phyloP scores from a whole-genome alignment of 176 grass and related monocot species.

The Pontederia paniculata region DNA sequence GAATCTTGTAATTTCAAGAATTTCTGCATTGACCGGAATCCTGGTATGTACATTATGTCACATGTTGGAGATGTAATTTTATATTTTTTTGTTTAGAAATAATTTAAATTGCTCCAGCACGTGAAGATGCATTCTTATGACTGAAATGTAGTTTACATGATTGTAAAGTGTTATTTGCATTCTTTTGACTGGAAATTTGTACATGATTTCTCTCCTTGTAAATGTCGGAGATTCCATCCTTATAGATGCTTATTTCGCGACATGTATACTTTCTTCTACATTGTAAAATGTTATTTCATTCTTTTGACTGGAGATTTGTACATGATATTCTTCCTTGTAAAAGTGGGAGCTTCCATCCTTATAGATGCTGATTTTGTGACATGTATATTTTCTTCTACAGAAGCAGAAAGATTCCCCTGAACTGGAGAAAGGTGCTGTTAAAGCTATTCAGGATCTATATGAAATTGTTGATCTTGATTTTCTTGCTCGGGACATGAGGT shows the following conservation, averaged over 20 bases:
- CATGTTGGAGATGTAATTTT: not conserved
- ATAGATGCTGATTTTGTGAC: too few relatives aligned
- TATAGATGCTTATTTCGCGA: too few relatives aligned
- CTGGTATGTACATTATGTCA: slow-evolving; percentile 34
- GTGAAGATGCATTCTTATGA: not conserved
- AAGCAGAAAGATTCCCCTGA: slow-evolving; percentile 45
- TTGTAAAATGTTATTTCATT: not conserved
- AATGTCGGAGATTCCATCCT: too few relatives aligned
- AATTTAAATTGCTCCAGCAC: too few relatives aligned
- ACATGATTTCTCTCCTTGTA: too few relatives aligned
- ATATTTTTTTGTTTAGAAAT: not conserved
- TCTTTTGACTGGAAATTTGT: not conserved
- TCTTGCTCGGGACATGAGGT: slow-evolving; percentile 68
- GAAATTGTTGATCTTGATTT: slow-evolving; percentile 76
- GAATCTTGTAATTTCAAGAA: slow-evolving; percentile 59
- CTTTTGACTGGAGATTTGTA: not conserved
- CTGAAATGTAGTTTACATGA: too few relatives aligned
- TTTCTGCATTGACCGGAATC: slow-evolving; percentile 70
- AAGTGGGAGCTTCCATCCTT: too few relatives aligned
- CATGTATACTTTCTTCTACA: slow-evolving; percentile 21
- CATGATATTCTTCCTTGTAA: too few relatives aligned
- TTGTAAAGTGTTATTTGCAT: not conserved
- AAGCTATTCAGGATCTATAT: slow-evolving; percentile 74
- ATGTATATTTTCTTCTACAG: slow-evolving; percentile 28
- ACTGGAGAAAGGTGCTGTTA: slow-evolving; percentile 52